These are phyloP conservation scores for Corchorus capsularis DNA, from an alignment of 345 rosid species.

Conservation along the genomic window DNA sequence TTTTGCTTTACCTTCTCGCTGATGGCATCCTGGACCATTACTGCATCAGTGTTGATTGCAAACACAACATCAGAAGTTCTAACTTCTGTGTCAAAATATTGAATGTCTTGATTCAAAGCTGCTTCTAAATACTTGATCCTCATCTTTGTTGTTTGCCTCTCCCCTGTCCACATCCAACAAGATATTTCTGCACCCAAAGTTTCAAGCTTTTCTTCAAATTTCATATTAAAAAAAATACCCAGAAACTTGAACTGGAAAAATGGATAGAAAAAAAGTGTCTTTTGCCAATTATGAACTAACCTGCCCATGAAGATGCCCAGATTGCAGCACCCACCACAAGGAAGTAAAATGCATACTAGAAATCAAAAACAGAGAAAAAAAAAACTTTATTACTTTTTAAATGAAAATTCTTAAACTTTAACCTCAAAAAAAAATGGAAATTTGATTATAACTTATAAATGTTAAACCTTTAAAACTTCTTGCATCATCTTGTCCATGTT, in stretches of 20 bases:
- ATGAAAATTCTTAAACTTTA: not conserved
- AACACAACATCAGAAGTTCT: constrained; percentile 90
- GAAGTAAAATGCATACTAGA: constrained; percentile 95
- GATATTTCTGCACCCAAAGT: constrained; percentile 70
- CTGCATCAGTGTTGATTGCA: constrained; percentile 92
- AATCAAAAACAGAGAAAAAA: constrained; percentile 3
- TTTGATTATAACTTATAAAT: not conserved
- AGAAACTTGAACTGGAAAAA: constrained; percentile 1
- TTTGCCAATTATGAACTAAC: constrained; percentile 27
- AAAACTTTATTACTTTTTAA: not conserved
- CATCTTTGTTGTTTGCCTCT: constrained; percentile 96
- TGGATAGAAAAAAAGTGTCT: constrained; percentile 11
- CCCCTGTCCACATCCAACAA: constrained; percentile 99
- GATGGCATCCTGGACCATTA: constrained; percentile 97
- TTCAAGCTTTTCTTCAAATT: constrained; percentile 11
- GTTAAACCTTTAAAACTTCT: constrained; percentile 87
- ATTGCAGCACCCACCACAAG: constrained; percentile 98
- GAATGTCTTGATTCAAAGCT: constrained; percentile 91
- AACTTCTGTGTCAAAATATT: constrained; percentile 90
- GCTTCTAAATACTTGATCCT: constrained; percentile 95
- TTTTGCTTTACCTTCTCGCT: constrained; percentile 82
- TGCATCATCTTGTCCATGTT: constrained; percentile 93
- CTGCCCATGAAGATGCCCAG: constrained; percentile 99
- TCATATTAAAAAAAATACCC: constrained; percentile 9
- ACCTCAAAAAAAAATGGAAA: not conserved